Base-by-base conservation (phyloP, 108 stramenopile species). In the Schizochytrium sp. region DNA sequence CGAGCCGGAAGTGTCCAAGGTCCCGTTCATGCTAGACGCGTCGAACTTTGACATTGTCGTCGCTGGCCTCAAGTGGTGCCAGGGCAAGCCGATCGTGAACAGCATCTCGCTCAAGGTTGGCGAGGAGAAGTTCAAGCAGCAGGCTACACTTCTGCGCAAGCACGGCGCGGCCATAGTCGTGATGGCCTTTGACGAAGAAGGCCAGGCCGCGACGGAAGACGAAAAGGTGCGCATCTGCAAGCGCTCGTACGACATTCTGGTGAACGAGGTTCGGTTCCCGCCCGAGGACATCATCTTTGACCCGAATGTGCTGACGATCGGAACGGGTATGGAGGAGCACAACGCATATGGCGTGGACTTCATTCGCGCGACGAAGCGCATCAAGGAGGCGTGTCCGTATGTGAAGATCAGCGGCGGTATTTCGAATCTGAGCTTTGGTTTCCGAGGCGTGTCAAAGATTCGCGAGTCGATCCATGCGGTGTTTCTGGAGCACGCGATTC, bases 261-360 rank as follows among this genome's bases (percentile, higher is more conserved):
- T 98, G 92, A 95, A 97, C 89, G n/a, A 63, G 57, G 96, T 97
- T 18, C 90, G 94, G 5, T 98, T 98, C 93, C 98, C 98, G 44
- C 98, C 99, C n/a, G 98, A 99, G 92, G 99, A 99, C 88, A 98
- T 99, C 72, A 93, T 99, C 88, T 99, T 99, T 91, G 98, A 99
- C 92, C 98, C 98, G 8, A 99, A 99, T 90, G 97, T 99, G 71
- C 93, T 99, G 91, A 99, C 98, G 5, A 97, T 98, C 91, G 98
- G 97, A 89, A 99, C 98, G 25, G 99, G 99, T 21, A 97, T 98
- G 93, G 99, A 99, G 90, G 98, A 98, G 95, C 93, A 93, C 92
- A 95, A 97, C 87, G 95, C 97, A 93, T 99, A 99, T 91, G 99
- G 95, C 48, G 95, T 99, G 88, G 98, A 98, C 93, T 98, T 99